Base-by-base conservation (phyloP, 1,139 yeast genomes). In the Protomyces lactucae-debilis region DNA sequence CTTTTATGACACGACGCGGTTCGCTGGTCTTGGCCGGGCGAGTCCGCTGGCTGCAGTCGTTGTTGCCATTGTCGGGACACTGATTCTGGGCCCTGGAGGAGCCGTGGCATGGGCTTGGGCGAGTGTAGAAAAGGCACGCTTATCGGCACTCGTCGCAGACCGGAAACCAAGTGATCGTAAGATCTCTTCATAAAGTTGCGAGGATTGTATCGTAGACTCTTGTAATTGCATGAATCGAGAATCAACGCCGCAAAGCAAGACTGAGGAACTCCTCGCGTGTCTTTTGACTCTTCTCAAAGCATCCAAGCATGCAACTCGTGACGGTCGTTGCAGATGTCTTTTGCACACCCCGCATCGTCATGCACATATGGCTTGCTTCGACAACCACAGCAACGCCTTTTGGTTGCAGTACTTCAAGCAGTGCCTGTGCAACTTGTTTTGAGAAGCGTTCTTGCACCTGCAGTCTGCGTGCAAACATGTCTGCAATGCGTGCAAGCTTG, bases 341-440 rank as follows among this genome's bases (percentile, higher is more conserved):
- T 75, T 93, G 97, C 28, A 93, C 91, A 60, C 99, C 99, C 73
- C 99, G 84, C 76, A 96, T 90, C 39, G 92, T 98, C 99, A 93
- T 93, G 76, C 99, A 93, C 99, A 95, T 93, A 74, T 93, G 99
- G 9, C 95, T 85, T 35, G 98, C 98, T 76, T 93, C 99, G 73
- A 93, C 91, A 28, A 93, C 97, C 51, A 93, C 99, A 0, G 98
- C 99, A 14, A 93, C 99, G 65, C 99, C 99, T 71, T 93, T 82
- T 18, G 99, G 99, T 73, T 87, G 86, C 71, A 93, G 80, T 67
- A 92, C 88, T 73, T 91, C 97, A 75, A 87, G 85, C 61, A 93
- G 77, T 0, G 99, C 97, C 88, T 91, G 89, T 52, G 99, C 98
- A 65, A 93, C 92, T 75, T 93, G 99, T 75, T 93, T 93, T 16